phyloP scores from a whole-genome alignment of 345 rosid species.

The Camelina hispida region DNA sequence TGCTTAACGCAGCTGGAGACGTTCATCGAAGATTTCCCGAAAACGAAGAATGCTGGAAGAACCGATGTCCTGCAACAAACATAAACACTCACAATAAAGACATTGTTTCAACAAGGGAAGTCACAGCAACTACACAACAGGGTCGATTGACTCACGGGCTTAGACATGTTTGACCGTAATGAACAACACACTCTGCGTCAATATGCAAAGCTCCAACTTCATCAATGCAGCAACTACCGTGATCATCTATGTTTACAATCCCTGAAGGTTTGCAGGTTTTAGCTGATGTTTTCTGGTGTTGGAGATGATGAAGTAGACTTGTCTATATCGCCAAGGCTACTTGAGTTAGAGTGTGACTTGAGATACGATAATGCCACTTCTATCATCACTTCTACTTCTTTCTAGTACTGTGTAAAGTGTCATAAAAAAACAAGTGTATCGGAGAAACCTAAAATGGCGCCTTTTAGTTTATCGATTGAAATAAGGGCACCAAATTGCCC shows the following conservation, averaged over 20 bases:
- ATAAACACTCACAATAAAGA: not conserved
- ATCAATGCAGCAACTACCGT: constrained; percentile 91
- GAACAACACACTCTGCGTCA: constrained; percentile 79
- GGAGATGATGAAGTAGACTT: constrained; percentile 32
- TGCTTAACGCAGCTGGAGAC: constrained; percentile 33
- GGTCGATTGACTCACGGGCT: constrained; percentile 69
- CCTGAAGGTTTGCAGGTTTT: not conserved
- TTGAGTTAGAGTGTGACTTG: constrained; percentile 44
- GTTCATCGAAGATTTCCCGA: constrained; percentile 13
- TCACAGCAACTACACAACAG: not conserved
- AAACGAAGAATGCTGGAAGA: constrained; percentile 64
- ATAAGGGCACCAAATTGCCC: constrained; percentile 51
- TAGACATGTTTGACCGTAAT: constrained; percentile 92
- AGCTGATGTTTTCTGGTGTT: constrained; percentile 36
- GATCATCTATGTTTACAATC: too few relatives aligned
- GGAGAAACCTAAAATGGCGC: not conserved
- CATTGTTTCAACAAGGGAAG: not conserved
- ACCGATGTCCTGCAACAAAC: constrained; percentile 65
- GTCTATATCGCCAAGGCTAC: constrained; percentile 13
- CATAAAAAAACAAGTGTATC: constrained; percentile 28
- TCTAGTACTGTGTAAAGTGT: constrained; percentile 65
- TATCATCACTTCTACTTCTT: constrained; percentile 77
- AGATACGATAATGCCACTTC: constrained; percentile 54
- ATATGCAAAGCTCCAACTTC: constrained; percentile 88
- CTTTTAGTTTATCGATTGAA: not conserved